Percentiles rank a stretch among this genome's conserved stretches.
phyloP scores from a whole-genome alignment of 768 basidiomycete species.

The Psilocybe cubensis region DNA sequence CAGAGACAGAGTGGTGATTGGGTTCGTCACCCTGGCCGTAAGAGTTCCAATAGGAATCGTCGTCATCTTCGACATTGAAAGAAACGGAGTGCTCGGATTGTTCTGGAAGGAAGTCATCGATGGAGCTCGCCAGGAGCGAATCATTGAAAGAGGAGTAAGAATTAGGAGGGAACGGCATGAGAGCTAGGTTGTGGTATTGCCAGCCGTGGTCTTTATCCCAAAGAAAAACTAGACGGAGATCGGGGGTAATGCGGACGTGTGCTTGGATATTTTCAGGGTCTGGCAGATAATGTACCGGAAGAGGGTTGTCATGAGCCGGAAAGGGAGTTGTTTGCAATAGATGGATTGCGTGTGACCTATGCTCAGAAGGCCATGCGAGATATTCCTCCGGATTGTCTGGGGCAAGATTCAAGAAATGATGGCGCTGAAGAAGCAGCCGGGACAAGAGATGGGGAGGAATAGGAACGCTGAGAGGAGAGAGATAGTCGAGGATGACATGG shows the following conservation, averaged over 20 bases:
- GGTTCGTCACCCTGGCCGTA: constrained; percentile 49
- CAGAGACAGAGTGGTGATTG: constrained; percentile 20
- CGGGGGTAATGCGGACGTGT: constrained; percentile 53
- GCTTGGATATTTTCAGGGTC: constrained; percentile 60
- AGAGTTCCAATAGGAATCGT: constrained; percentile 71
- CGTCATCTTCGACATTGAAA: constrained; percentile 42
- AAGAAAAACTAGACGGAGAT: constrained; percentile 67
- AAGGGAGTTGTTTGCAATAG: constrained; percentile 17
- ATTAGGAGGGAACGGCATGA: constrained; percentile 72
- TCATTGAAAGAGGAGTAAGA: constrained; percentile 33
- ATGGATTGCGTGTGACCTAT: constrained; percentile 21
- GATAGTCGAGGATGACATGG: constrained; percentile 52
- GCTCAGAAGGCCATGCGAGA: constrained; percentile 65
- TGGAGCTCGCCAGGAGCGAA: constrained; percentile 29
- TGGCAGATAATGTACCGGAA: constrained; percentile 36
- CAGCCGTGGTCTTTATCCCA: constrained; percentile 59
- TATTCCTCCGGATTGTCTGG: constrained; percentile 56
- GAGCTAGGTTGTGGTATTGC: constrained; percentile 70
- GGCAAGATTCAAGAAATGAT: constrained; percentile 62
- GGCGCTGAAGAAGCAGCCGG: constrained; percentile 59
- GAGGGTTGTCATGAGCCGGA: constrained; percentile 21
- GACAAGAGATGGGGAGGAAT: constrained; percentile 69
- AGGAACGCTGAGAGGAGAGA: constrained; percentile 51
- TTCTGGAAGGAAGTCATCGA: constrained; percentile 37
- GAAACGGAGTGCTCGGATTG: constrained; percentile 21